phyloP scores from a whole-genome alignment of 2,329 filamentous ascomycete species.

The Claviceps monticola region DNA sequence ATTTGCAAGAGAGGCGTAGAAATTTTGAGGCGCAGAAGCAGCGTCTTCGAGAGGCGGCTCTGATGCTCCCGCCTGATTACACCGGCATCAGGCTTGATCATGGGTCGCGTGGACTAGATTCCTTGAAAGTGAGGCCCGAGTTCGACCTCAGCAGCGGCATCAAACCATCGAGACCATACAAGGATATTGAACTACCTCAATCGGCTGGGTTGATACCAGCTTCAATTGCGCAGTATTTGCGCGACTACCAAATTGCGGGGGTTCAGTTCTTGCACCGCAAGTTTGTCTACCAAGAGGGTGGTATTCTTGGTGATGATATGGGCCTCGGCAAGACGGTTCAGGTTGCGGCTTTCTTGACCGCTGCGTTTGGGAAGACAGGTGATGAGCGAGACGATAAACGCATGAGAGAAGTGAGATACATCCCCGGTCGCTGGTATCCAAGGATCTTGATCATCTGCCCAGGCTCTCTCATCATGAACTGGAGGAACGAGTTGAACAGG shows the following conservation, averaged over 20 bases:
- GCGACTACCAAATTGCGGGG: constrained; percentile 82
- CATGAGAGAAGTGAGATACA: constrained; percentile 71
- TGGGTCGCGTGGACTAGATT: constrained; percentile 18
- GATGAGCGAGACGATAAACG: constrained; percentile 75
- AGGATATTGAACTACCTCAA: constrained; percentile 59
- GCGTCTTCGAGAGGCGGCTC: constrained; percentile 48
- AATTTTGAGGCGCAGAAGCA: constrained; percentile 52
- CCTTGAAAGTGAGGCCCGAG: constrained; percentile 52
- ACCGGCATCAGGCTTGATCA: constrained; percentile 55
- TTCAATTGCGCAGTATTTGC: constrained; percentile 77
- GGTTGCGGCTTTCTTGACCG: constrained; percentile 81
- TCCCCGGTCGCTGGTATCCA: constrained; percentile 54
- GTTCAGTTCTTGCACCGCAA: constrained; percentile 73
- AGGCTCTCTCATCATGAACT: constrained; percentile 78
- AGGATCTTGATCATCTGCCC: constrained; percentile 77
- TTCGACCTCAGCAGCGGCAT: constrained; percentile 43
- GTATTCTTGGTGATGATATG: constrained; percentile 93
- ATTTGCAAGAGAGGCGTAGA: constrained; percentile 54
- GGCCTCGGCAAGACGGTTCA: constrained; percentile 94
- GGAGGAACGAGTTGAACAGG: constrained; percentile 69
- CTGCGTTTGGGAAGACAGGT: constrained; percentile 85
- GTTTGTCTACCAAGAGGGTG: constrained; percentile 84
- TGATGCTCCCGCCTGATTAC: constrained; percentile 67
- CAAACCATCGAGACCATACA: constrained; percentile 54
- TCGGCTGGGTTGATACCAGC: constrained; percentile 76